Percentiles rank a stretch among this genome's conserved stretches.
These are phyloP conservation scores for Physcomitrium patens DNA, from an alignment of 225 moss, liverwort and hornwort species.

Conservation along the genomic window DNA sequence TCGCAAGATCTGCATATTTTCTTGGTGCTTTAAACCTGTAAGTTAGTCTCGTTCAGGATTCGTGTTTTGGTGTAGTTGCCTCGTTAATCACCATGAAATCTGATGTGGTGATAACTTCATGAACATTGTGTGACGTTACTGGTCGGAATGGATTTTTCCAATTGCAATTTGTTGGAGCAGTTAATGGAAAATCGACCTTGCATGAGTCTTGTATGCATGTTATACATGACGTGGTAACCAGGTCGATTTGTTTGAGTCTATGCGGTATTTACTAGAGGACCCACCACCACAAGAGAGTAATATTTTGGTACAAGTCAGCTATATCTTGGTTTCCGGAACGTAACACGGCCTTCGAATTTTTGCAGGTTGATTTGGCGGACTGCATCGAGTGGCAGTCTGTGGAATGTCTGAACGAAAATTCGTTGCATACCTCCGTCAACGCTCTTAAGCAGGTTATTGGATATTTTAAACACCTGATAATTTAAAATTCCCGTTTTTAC, in stretches of 20 bases:
- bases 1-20: no score
- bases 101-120: background rate
- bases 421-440: conserved; percentile 81
- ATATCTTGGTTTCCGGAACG: conserved; percentile 3
- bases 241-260: background rate
- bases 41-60: no score
- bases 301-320: background rate
- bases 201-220: background rate
- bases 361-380: conserved; percentile 90
- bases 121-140: background rate
- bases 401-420: conserved; percentile 97
- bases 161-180: background rate
- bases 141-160: background rate
- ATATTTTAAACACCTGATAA: background rate
- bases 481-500: background rate
- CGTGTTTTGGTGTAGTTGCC: no score
- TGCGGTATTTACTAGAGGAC: background rate
- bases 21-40: no score
- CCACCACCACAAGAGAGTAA: background rate
- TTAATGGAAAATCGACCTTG: conserved; percentile 8
- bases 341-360: conserved; percentile 4
- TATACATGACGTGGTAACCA: background rate
- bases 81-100: no score
- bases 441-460: conserved; percentile 80
- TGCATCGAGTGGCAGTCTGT: conserved; percentile 93